Evolutionary conservation across 2,329 filamentous ascomycete genomes (phyloP).

Genomic region (Ophiostoma tasmaniense): DNA sequence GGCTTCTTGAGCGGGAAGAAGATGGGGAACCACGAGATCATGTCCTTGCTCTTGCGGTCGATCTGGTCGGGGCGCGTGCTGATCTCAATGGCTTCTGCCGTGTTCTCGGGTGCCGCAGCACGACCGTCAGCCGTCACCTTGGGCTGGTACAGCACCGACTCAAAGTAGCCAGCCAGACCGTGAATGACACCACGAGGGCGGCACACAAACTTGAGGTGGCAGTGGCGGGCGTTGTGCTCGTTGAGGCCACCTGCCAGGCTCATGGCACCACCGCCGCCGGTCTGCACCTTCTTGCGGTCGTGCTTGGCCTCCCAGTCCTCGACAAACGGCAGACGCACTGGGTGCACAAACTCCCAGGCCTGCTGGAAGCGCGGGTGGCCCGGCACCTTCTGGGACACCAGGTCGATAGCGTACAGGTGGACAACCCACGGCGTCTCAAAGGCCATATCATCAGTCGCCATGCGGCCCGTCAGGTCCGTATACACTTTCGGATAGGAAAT

Average conservation of each 20-base stretch:
- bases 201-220: constrained; percentile 69
- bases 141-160: constrained; percentile 79
- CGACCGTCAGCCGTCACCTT: constrained; percentile 22
- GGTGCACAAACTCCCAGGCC: constrained; percentile 74
- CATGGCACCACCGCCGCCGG: constrained; percentile 66
- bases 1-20: constrained; percentile 94
- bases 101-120: constrained; percentile 14
- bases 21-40: constrained; percentile 99
- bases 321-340: constrained; percentile 43
- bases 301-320: constrained; percentile 30
- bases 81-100: constrained; percentile 61
- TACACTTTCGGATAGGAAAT: constrained; percentile 81
- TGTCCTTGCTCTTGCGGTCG: constrained; percentile 85
- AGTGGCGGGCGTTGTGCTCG: constrained; percentile 81
- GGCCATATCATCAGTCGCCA: constrained; percentile 55
- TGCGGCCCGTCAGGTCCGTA: constrained; percentile 64
- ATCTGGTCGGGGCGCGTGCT: constrained; percentile 91
- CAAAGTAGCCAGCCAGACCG: constrained; percentile 89
- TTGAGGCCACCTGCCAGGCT: constrained; percentile 72
- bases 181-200: constrained; percentile 75
- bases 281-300: constrained; percentile 49
- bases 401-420: constrained; percentile 82
- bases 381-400: constrained; percentile 59
- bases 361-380: constrained; percentile 58
- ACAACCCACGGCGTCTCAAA: constrained; percentile 94